Evolutionary conservation across 2,329 filamentous ascomycete genomes (phyloP).

Genomic region (Cladosporium oxysporum): DNA sequence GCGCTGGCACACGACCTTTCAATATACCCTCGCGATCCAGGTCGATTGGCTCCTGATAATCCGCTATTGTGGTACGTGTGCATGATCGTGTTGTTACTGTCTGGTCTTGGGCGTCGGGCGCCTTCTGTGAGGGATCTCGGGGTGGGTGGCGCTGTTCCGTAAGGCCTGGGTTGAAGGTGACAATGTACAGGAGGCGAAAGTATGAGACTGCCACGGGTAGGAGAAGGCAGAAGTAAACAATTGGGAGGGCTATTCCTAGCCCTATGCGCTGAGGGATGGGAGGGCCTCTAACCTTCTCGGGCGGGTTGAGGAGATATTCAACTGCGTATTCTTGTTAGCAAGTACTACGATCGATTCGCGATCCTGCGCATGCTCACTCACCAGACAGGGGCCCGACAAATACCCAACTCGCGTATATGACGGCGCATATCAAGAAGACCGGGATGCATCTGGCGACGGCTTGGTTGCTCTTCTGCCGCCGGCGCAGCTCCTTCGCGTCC

Average conservation of each 20-base stretch:
- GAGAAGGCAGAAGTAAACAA: constrained; percentile 72
- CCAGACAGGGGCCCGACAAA: constrained; percentile 33
- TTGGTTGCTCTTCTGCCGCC: constrained; percentile 20
- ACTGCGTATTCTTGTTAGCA: constrained; percentile 50
- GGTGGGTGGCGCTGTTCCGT: constrained; percentile 61
- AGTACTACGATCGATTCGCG: not conserved
- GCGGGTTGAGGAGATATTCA: constrained; percentile 65
- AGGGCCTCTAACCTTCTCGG: constrained; percentile 21
- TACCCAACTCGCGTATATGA: constrained; percentile 35
- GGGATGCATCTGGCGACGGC: constrained; percentile 32
- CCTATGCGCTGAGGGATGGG: constrained; percentile 47
- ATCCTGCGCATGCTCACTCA: constrained; percentile 4
- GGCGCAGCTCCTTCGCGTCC: constrained; percentile 19
- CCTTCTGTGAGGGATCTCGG: constrained; percentile 22
- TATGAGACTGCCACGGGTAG: constrained; percentile 68
- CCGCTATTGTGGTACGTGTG: constrained; percentile 24
- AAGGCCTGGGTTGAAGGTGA: constrained; percentile 71
- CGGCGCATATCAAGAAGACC: constrained; percentile 31
- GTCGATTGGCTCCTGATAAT: constrained; percentile 29
- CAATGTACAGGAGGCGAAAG: constrained; percentile 67
- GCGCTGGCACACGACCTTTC: constrained; percentile 50
- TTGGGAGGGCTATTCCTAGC: constrained; percentile 68
- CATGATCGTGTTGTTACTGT: constrained; percentile 24
- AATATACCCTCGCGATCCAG: constrained; percentile 31
- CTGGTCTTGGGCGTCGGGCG: constrained; percentile 16